Percentiles rank a stretch among this genome's conserved stretches.
phyloP scores from a whole-genome alignment of 805 yeast genomes.

The Candida hungchunana region DNA sequence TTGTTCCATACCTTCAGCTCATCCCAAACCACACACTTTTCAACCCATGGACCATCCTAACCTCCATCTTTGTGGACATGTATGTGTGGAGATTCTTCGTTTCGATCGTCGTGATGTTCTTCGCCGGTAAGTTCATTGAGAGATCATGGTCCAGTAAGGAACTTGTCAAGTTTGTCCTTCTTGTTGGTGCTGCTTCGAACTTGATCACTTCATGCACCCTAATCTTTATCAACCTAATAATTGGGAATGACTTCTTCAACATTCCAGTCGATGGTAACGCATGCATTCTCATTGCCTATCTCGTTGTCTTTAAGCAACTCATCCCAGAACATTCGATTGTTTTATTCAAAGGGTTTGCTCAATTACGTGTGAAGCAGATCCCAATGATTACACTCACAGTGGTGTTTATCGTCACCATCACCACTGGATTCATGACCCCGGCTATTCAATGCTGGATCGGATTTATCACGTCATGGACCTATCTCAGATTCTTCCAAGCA shows the following conservation, averaged over 20 bases:
- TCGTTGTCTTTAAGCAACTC: slow-evolving; percentile 63
- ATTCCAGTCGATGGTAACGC: slow-evolving; percentile 50
- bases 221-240: slow-evolving; percentile 24
- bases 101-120: slow-evolving; percentile 43
- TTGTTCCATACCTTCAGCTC: slow-evolving; percentile 57
- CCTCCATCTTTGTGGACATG: slow-evolving; percentile 63
- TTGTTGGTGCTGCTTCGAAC: slow-evolving; percentile 53
- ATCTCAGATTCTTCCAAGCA: slow-evolving; percentile 72
- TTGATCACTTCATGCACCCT: slow-evolving; percentile 29
- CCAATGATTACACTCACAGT: slow-evolving; percentile 44
- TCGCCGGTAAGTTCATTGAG: slow-evolving; percentile 67
- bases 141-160: slow-evolving; percentile 59
- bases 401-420: slow-evolving; percentile 28
- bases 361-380: slow-evolving; percentile 57
- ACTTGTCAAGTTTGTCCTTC: slow-evolving; percentile 41
- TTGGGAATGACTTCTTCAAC: slow-evolving; percentile 28
- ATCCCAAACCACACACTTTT: slow-evolving; percentile 52
- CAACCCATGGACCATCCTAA: slow-evolving; percentile 61
- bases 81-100: slow-evolving; percentile 41
- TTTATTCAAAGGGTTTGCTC: slow-evolving; percentile 41
- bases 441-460: slow-evolving; percentile 51
- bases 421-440: slow-evolving; percentile 40
- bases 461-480: slow-evolving; percentile 69
- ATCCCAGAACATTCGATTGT: slow-evolving; percentile 57
- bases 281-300: slow-evolving; percentile 51